Percentiles rank a stretch among this genome's conserved stretches.
phyloP scores from a whole-genome alignment of 306 rosid genomes.

The Betula pendula region DNA sequence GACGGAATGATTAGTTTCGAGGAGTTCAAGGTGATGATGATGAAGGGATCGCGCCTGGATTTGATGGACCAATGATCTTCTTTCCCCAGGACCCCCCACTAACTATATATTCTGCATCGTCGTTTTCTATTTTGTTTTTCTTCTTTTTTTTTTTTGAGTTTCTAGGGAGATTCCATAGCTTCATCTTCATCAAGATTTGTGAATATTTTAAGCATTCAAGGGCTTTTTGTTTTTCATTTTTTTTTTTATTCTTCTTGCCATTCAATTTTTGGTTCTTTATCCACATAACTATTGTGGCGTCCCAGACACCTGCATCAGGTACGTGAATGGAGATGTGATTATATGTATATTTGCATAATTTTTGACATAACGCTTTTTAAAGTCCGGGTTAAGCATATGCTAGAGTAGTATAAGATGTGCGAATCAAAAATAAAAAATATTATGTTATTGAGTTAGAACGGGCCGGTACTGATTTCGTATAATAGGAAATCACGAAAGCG shows the following conservation, averaged over 20 bases:
- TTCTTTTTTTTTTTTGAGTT: background rate
- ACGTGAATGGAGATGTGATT: too few relatives aligned
- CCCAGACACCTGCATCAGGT: too few relatives aligned
- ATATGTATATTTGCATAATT: too few relatives aligned
- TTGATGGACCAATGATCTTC: constrained; percentile 34
- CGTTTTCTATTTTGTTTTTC: background rate
- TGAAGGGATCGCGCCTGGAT: constrained; percentile 67
- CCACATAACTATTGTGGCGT: too few relatives aligned
- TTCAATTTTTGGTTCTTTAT: too few relatives aligned
- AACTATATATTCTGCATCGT: background rate
- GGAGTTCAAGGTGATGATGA: constrained; percentile 88
- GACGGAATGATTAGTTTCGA: constrained; percentile 87
- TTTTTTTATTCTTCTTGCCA: background rate
- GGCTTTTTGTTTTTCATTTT: background rate
- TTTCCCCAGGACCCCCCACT: background rate
- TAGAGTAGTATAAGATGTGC: too few relatives aligned
- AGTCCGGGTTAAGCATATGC: too few relatives aligned
- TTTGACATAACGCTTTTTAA: too few relatives aligned
- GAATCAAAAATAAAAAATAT: too few relatives aligned
- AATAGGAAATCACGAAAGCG: too few relatives aligned
- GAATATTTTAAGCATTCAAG: background rate
- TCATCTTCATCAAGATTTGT: background rate
- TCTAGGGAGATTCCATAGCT: background rate
- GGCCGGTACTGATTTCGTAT: too few relatives aligned
- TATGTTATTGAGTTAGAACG: too few relatives aligned